Base-by-base conservation (phyloP, 768 basidiomycete species). In the Paxillus involutus region DNA sequence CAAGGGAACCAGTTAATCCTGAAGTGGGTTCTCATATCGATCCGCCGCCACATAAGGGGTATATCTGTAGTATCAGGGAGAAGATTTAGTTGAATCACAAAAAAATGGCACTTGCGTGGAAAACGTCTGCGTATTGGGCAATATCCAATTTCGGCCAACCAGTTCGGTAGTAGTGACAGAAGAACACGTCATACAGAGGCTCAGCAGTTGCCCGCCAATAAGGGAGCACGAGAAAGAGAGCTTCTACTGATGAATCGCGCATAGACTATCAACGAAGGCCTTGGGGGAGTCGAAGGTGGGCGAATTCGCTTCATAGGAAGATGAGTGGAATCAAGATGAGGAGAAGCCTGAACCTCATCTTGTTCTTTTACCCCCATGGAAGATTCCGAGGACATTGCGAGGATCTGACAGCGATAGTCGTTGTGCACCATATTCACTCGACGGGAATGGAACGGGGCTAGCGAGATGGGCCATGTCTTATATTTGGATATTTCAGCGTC, bases 11-110 rank as follows among this genome's bases (percentile, higher is more conserved):
- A 14, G 7, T 11, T 14, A n/a, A 41, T 17, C 8, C 14, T 10
- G 9, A 43, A 6, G 35, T 6, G 9, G 12, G 13, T 3, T 71
- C 89, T 55, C 63, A 92, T 89, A 94, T 74, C 82, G 78, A 69
- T 91, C 86, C 43, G 94, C 89, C 16, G 92, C 94, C 1, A 21
- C 1, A 76, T 91, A 93, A 0, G 91, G 89, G 17, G 91, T 92
- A 64, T 88, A 94, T 45, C 91, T 93, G 37, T 29, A 9, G 43
- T 2, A 30, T 0, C 46, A 21, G 8, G 37, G 39, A 12, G 35
- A 29, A n/a, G 24, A 44, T 44, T 24, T 11, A 4, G 13, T 30
- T 16, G 11, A 30, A 49, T 42, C 1, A 7, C 17, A 33, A 41
- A 19, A n/a, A 17, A 59, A 16, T 14, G 35, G 47, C 17, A 78